Evolutionary conservation across 2,329 filamentous ascomycete genomes (phyloP), one percentile per base, ranked within the genome.

Genomic region (Juglanconis juglandina): DNA sequence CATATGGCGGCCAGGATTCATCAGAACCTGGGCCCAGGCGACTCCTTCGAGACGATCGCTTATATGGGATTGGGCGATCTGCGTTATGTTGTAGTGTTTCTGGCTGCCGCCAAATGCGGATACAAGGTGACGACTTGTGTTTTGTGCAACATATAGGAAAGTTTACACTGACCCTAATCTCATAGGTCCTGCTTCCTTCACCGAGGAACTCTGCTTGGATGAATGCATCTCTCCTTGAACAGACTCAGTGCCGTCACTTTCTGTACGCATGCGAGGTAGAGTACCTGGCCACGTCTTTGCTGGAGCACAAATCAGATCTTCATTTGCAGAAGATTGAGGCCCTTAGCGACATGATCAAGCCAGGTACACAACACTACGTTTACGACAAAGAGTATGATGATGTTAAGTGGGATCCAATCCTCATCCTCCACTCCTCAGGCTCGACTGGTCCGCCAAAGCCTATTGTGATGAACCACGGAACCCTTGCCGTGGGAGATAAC

Each of bases 381-480:
- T 66, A 61, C 53, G 48, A 65, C 8, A 65, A 63, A n/a, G 52
- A 56, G 5, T 66, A 60, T 34, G 59, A 60, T 32, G 49, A 52
- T 1, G 59, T 58, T 2, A 64, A 57, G 47, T 62, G 57, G 52
- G 60, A 66, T 11, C 65, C 65, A 14, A 59, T 64, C 10, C 60
- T 66, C 8, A 58, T 66, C 24, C 57, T 64, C 9, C 63, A 65
- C 37, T 66, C 65, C 13, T 65, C 65, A 1, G 65, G 65, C 13
- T 66, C 65, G 5, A 66, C 65, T 42, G 64, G 64, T 2, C 46
- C 54, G 7, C 65, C 65, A 3, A 66, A 64, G 53, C 63, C 63
- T 8, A 63, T 63, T 17, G 53, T 61, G 11, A 66, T 66, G 61
- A 66, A 62, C 39, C 64, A 66, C 14, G 65, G 59, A 10, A 63